These are phyloP conservation scores for Solanum aculeatissimum DNA, from an alignment of 305 asterid genomes.

Conservation along the genomic window DNA sequence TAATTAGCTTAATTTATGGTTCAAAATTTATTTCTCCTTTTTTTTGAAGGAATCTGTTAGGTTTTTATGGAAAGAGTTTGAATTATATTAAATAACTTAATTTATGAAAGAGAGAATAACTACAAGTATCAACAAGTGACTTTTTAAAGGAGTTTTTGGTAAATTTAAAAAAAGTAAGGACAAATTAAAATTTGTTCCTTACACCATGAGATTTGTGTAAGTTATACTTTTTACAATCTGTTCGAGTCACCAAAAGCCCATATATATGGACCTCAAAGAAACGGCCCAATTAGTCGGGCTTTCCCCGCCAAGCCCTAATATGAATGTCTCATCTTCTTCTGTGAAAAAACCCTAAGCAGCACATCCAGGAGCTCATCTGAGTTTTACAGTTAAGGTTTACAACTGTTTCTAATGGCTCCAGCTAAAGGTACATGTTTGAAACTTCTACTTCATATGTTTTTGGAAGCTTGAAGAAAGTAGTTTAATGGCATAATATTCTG, in stretches of 20 bases:
- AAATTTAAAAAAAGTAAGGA: too few relatives aligned
- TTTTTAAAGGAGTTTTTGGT: too few relatives aligned
- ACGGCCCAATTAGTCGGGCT: background rate
- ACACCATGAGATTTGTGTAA: too few relatives aligned
- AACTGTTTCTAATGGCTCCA: background rate
- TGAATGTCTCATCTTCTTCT: background rate
- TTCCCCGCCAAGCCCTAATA: background rate
- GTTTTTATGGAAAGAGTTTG: too few relatives aligned
- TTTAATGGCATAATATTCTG: background rate
- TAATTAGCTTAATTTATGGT: too few relatives aligned
- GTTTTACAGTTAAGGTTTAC: background rate
- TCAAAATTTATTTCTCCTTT: too few relatives aligned
- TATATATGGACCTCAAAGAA: background rate
- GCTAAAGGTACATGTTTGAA: background rate
- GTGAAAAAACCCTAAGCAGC: background rate
- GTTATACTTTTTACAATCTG: background rate
- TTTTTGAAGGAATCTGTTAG: too few relatives aligned
- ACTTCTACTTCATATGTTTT: background rate
- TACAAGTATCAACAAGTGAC: too few relatives aligned
- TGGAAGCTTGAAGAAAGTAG: background rate
- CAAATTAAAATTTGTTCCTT: too few relatives aligned
- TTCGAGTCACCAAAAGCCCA: background rate
- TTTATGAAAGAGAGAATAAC: too few relatives aligned
- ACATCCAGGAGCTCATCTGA: background rate
- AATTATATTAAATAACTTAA: too few relatives aligned